Base-by-base conservation (phyloP, 148 eudicot genomes). In the Heliamphora exappendiculata region DNA sequence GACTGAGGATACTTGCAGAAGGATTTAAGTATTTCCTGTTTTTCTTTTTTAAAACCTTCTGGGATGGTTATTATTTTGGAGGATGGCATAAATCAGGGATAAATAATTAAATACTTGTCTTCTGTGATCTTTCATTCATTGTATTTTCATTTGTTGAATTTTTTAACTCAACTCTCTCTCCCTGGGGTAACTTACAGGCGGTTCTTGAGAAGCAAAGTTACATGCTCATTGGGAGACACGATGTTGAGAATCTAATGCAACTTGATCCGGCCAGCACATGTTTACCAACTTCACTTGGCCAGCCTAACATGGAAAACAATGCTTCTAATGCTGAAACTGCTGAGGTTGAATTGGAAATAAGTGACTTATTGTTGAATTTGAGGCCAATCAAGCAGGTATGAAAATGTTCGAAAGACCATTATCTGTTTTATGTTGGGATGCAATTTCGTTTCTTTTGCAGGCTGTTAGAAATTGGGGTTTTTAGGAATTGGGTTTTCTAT, bases 171-270 rank as follows among this genome's bases (percentile, higher is more conserved):
- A 29, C 63, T 1, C 45, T 19, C 33, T 81, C 47, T 50, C 11
- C 53, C 13, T 65, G 36, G 31, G 70, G 26, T 70, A 62, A 74
- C 65, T 53, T 80, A 78, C 92, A 95, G 99, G 97, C 99, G 55
- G 99, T 96, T 85, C 98, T 96, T 82, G 99, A 93, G 87, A 96
- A 95, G 84, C 97, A 87, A 82, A 89, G 97, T 85, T 96, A 96
- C 87, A 96, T 96, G 99, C 89, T 96, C 67, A 90, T 96, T 55
- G 98, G 99, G 60, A 93, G 99, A 81, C 97, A 96, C 78, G 99
- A 96, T 82, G 80, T 93, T 59, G 99, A 96, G 42, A 93, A 83
- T 81, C 87, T 96, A 80, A 87, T 96, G 93, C 87, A 88, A 64
- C 89, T 79, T 84, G 97, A 96, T 86, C 93, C 99, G 70, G 92